Base-by-base conservation (phyloP, 345 rosid species). In the Passiflora organensis region DNA sequence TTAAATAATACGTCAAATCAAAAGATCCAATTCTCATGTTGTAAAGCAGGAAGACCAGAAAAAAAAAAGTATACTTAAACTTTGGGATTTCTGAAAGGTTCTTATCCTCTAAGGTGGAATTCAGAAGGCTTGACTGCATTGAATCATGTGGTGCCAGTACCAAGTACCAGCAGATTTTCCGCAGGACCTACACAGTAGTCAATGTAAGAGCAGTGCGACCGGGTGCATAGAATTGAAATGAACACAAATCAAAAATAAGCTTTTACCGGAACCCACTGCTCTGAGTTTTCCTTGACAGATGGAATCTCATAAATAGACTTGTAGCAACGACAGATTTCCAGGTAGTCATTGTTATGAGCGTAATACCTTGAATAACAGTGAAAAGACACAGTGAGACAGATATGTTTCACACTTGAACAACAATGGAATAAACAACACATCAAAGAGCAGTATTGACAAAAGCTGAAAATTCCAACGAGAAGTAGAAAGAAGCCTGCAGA, bases 281-380 rank as follows among this genome's bases (percentile, higher is more conserved):
- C 81, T 14, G 95, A 79, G 59, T 69, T 74, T 74, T 82, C 97
- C 72, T 68, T 85, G 51, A 94, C 86, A 41, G 91, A 78, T 17
- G 87, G 97, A 58, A 94, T 94, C 74, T 89, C 91, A 62, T 94
- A 94, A 38, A 94, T 94, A 1, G 96, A 64, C 89, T 84, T 88
- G 59, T 88, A 88, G 90, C 89, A 88, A 62, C 95, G 87, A 38
- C 90, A 86, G 28, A 91, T 86, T 64, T 91, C 96, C 49, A 88
- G 80, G 75, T 91, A 91, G 39, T 88, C 96, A 59, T 82, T 84
- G 80, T 74, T 70, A 64, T 86, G 89, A 38, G 89, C 72, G 60
- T 82, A 84, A 53, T 91, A 91, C 86, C 96, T 88, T 48, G 48
- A 78, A 43, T 53, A 50, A 55, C 21, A 48, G n/a, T 18, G 55